Evolutionary conservation across 2,329 filamentous ascomycete genomes (phyloP).

Genomic region (Hymenoscyphus fraxineus): DNA sequence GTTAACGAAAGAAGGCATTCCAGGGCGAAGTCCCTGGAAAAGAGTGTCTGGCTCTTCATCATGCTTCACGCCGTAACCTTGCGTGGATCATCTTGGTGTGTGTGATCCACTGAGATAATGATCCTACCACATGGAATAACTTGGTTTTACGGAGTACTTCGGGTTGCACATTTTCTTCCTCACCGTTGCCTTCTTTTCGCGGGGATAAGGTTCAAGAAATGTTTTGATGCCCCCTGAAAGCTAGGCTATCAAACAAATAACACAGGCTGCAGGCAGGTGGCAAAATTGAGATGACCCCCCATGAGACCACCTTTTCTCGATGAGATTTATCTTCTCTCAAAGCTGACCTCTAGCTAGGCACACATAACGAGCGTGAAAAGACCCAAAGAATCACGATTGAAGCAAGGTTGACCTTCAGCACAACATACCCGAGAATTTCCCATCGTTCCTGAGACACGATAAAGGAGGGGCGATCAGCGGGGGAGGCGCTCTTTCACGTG

Average conservation of each 20-base stretch:
- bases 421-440: neutral
- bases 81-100: conserved; percentile 13
- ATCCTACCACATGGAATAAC: conserved; percentile 7
- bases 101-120: conserved; percentile 15
- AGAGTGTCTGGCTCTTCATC: conserved; percentile 4
- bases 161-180: neutral
- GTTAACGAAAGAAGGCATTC: conserved; percentile 5
- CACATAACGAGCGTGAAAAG: neutral
- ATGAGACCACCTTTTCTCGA: neutral
- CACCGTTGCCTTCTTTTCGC: neutral
- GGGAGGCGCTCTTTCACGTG: conserved; percentile 8
- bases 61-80: conserved; percentile 8
- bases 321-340: neutral
- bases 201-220: neutral
- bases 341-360: neutral
- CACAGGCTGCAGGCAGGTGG: neutral
- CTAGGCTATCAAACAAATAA: neutral
- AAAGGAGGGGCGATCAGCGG: conserved; percentile 8
- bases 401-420: conserved; percentile 2
- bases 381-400: neutral
- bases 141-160: neutral
- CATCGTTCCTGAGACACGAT: conserved; percentile 9
- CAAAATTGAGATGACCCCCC: neutral
- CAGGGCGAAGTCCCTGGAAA: neutral
- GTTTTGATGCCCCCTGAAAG: neutral